Base-by-base conservation (phyloP, 257 asterid genomes). In the Mentha longifolia region DNA sequence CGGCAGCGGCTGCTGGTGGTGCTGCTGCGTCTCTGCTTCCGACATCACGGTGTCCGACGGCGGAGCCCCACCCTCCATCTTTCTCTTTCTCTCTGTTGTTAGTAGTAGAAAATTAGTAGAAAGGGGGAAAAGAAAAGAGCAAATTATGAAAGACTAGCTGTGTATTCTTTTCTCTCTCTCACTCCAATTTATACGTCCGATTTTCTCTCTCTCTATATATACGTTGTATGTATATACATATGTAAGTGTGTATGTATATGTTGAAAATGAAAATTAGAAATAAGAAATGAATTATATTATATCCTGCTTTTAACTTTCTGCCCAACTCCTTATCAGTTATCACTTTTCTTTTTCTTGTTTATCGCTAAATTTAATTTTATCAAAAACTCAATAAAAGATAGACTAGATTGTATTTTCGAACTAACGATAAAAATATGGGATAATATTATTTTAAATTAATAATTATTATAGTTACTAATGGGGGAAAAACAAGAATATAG, bases 41-140 rank as follows among this genome's bases (percentile, higher is more conserved):
- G 92, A 77, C 99, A 94, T 94, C 80, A 86, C 87, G 71, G 97
- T 77, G 84, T 94, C 99, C 77, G 87, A 75, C 81, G 91, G 85
- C 68, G 84, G 91, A 82, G 84, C 86, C 74, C 86, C 84, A 77
- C 83, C 95, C 12, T 91, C 95, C 98, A 91, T 91, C 70, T 80
- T 73, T 54, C 41, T 43, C 37, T 49, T 6, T 13, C 28, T n/a
- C n/a, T n/a, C 67, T 51, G 37, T 4, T 33, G 37, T 33, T 33
- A 6, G 37, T 74, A 42, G 80, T 71, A 71, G 63, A 71, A 76
- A 66, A 45, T 22, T 14, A 71, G 60, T 42, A 6, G 33, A 74
- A 39, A 15, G 64, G 67, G n/a, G 17, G 67, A 39, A 45, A 12
- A 1, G 9, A n/a, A n/a, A n/a, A n/a, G n/a, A n/a, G n/a, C n/a